Percentiles rank a stretch among this genome's conserved stretches.
Evolutionary conservation across 2,329 filamentous ascomycete genomes (phyloP).

Genomic region (Beauveria varroae): DNA sequence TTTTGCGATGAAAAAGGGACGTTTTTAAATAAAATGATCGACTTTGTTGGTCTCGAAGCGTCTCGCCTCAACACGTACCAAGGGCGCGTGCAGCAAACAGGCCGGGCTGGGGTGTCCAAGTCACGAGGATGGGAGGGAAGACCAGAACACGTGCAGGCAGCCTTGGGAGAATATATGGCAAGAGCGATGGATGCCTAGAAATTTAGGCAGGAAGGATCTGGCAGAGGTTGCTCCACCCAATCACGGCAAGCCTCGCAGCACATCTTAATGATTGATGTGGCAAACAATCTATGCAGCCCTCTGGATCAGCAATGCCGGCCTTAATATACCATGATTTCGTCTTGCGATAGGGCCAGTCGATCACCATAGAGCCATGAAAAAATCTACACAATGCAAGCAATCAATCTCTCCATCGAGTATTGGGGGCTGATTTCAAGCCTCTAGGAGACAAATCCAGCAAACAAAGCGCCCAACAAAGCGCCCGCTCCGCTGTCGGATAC

Average conservation of each 20-base stretch:
- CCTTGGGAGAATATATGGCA: conserved; percentile 30
- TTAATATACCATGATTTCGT: background rate
- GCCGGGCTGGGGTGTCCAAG: conserved; percentile 18
- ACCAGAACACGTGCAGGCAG: conserved; percentile 35
- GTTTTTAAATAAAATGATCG: conserved; percentile 13
- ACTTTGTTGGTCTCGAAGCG: background rate
- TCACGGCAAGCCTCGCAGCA: background rate
- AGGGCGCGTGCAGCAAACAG: conserved; percentile 5
- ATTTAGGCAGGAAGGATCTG: background rate
- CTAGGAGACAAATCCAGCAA: background rate
- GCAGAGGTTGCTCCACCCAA: background rate
- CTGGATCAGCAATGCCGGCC: background rate
- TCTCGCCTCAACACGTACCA: background rate
- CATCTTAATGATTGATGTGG: background rate
- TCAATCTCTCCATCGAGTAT: no score
- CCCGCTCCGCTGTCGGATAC: background rate
- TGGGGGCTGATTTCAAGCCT: no score
- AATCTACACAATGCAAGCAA: no score
- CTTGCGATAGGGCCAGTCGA: no score
- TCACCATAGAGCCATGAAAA: no score
- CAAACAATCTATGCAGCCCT: background rate
- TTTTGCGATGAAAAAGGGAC: background rate
- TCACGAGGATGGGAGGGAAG: conserved; percentile 31
- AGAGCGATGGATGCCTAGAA: background rate
- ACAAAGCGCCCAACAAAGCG: background rate